A percentile compares a stretch with the other conserved stretches of the same genome.
Conservation (phyloP, 2,329 filamentous ascomycete species). For the Penicillium hordei region DNA sequence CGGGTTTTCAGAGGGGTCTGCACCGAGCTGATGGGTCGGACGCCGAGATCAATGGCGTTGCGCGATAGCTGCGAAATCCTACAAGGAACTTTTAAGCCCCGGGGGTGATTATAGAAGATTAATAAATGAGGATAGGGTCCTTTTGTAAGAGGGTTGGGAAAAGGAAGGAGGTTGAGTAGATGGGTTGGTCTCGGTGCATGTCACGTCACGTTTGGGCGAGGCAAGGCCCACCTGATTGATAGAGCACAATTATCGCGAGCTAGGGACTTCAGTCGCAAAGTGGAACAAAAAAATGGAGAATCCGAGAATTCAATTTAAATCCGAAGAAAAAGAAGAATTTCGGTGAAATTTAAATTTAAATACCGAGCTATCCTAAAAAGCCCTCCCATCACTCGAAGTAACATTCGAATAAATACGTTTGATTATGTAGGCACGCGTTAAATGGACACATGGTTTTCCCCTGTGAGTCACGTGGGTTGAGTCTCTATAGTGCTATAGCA, state of each 20-base stretch:
- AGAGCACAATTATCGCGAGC: slow-evolving; percentile 9
- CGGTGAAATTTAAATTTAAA: neutral
- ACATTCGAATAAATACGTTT: neutral
- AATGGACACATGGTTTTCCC: neutral
- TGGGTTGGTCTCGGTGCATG: slow-evolving; percentile 14
- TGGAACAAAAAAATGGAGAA: neutral
- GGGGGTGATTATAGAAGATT: neutral
- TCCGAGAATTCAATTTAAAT: neutral
- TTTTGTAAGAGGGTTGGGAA: neutral
- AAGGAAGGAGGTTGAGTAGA: slow-evolving; percentile 7
- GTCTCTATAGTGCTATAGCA: neutral
- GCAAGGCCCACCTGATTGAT: slow-evolving; percentile 21
- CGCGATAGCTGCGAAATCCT: neutral
- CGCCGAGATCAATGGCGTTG: slow-evolving; percentile 2
- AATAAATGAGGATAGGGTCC: neutral
- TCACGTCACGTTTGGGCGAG: slow-evolving; percentile 23
- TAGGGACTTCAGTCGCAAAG: neutral
- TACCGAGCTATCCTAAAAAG: neutral
- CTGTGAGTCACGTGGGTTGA: neutral
- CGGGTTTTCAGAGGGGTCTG: slow-evolving; percentile 5
- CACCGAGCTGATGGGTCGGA: slow-evolving; percentile 4
- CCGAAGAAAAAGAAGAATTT: neutral
- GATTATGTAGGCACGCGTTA: neutral
- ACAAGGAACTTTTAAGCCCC: neutral
- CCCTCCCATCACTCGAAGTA: neutral